Base-by-base conservation (phyloP, 2,329 filamentous ascomycete species). In the Tolypocladium amazonense region DNA sequence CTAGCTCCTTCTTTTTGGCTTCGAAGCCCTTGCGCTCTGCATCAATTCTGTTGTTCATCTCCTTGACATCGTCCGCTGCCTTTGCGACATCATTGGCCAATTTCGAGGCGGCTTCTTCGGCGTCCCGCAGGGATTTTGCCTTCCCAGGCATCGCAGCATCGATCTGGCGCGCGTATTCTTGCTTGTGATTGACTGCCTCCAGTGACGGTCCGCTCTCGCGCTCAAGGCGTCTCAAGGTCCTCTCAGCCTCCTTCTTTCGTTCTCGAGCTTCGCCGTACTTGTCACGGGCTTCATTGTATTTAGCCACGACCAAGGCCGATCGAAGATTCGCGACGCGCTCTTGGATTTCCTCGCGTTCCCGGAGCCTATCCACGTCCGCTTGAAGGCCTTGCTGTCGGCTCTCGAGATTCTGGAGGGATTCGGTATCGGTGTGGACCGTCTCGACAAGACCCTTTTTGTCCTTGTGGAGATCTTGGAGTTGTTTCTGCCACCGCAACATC, bases 351-450 rank as follows among this genome's bases (percentile, higher is more conserved):
- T 88, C 83, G 60, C 92, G 84, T 71, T 97, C 88, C 56, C 85
- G 84, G 68, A 94, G 81, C 63, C 90, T 86, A 66, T 95, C 88
- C 30, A 97, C 92, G 67, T 97, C 92, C 12, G 84, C 86, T 67
- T 89, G 85, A 53, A 95, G 84, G 56, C 85, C 82, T 62, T 83
- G 77, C 63, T 97, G 93, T 35, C 91, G 85, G 47, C 77, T 81
- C 69, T 96, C 86, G 55, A 93, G 76, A 59, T 82, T 85, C 57
- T 79, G 78, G 9, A 97, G 75, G 33, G 81, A 77, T 55, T 89
- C 88, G 41, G 78, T 74, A 58, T 89, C 83, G 4, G 75, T 77
- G 23, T 83, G 79, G 38, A 85, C 80, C 58, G 83, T 78, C 23
- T 78, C 73, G 64, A 88, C 80, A 1, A 88, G 66, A 27, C 79